These are phyloP conservation scores for Taphrina sp. DNA, from an alignment of 1,139 yeast species.

Conservation along the genomic window DNA sequence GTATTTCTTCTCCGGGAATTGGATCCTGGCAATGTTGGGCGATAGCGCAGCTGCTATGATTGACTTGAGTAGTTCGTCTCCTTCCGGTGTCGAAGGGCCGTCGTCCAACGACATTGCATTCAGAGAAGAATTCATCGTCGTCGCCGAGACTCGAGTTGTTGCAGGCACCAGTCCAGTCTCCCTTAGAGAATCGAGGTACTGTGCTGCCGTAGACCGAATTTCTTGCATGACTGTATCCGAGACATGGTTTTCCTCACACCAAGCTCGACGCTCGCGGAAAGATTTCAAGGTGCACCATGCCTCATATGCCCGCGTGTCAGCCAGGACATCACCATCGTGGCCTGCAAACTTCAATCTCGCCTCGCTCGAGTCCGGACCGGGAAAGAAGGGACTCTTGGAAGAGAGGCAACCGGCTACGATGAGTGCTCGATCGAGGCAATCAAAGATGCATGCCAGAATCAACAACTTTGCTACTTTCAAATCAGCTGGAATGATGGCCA, in stretches of 20 bases:
- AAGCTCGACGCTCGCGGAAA: conserved; percentile 48
- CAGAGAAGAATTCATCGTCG: no score
- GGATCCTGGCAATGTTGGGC: conserved; percentile 79
- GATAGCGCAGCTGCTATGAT: conserved; percentile 76
- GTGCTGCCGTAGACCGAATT: conserved; percentile 65
- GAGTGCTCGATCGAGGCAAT: conserved; percentile 72
- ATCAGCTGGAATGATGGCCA: conserved; percentile 76
- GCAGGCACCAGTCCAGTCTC: conserved; percentile 64
- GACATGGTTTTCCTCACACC: conserved; percentile 60
- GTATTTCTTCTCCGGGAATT: conserved; percentile 76
- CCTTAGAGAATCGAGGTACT: conserved; percentile 62
- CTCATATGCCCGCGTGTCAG: conserved; percentile 57
- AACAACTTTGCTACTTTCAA: conserved; percentile 79
- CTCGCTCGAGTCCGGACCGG: conserved; percentile 59
- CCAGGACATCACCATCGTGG: conserved; percentile 68
- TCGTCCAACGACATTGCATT: no score
- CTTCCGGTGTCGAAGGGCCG: not conserved
- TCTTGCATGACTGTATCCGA: conserved; percentile 69
- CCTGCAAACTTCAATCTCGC: conserved; percentile 51
- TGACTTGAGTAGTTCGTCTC: conserved; percentile 54
- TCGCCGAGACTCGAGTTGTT: not conserved
- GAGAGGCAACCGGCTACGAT: conserved; percentile 74
- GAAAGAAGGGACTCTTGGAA: conserved; percentile 69
- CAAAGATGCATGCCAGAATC: conserved; percentile 75
- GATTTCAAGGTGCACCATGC: conserved; percentile 49